These are phyloP conservation scores for Nannizziopsis barbatae DNA, from an alignment of 2,329 filamentous ascomycete genomes.

Conservation along the genomic window DNA sequence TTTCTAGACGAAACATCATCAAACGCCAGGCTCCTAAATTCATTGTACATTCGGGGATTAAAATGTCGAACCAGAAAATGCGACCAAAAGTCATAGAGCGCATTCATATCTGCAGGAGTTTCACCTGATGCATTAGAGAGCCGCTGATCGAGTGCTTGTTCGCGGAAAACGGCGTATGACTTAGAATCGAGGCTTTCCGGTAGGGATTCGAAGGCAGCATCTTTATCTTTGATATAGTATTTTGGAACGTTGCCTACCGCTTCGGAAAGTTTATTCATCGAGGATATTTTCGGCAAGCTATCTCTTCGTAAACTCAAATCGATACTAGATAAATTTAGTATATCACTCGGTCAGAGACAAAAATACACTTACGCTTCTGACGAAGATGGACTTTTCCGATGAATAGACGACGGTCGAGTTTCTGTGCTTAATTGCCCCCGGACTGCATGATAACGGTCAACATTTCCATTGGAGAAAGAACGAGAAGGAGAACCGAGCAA, in stretches of 20 bases:
- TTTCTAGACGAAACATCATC: constrained; percentile 48
- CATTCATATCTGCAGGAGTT: constrained; percentile 42
- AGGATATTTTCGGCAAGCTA: not conserved
- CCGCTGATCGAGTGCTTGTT: constrained; percentile 42
- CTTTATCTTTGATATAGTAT: constrained; percentile 43
- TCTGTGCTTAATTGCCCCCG: constrained; percentile 37
- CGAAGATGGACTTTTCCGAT: constrained; percentile 29
- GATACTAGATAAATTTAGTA: not conserved
- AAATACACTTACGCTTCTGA: constrained; percentile 24
- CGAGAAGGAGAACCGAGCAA: constrained; percentile 35
- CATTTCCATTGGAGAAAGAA: constrained; percentile 47
- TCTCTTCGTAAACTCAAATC: constrained; percentile 1
- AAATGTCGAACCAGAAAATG: constrained; percentile 63
- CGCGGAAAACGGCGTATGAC: constrained; percentile 40
- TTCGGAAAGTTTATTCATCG: constrained; percentile 5
- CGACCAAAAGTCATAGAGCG: constrained; percentile 64
- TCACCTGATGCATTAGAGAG: constrained; percentile 29
- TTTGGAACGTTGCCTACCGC: constrained; percentile 19
- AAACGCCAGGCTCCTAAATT: constrained; percentile 57
- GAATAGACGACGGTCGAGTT: constrained; percentile 28
- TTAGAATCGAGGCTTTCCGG: constrained; percentile 38
- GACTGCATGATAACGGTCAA: constrained; percentile 43
- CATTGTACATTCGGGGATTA: constrained; percentile 62
- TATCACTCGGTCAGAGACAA: not conserved
- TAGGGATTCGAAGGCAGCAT: constrained; percentile 33